A percentile compares a stretch with the other conserved stretches of the same genome.
phyloP scores from a whole-genome alignment of 768 basidiomycete genomes.

The Lentinus brumalis region DNA sequence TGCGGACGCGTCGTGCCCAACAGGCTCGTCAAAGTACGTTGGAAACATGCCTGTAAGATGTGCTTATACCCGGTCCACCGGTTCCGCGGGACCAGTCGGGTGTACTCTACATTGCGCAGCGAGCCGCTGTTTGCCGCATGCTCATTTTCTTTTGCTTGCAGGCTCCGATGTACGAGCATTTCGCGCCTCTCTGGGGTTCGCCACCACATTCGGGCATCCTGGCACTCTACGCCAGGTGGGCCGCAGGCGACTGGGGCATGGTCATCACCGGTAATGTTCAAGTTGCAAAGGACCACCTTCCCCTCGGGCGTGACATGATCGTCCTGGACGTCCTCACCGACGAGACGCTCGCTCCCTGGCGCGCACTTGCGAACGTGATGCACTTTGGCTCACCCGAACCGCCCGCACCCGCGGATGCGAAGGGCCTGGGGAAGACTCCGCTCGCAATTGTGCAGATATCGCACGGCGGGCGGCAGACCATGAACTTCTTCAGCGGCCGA shows the following conservation, averaged over 20 bases:
- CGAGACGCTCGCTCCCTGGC: slow-evolving; percentile 52
- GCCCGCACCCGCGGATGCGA: background rate
- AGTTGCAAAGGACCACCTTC: slow-evolving; percentile 61
- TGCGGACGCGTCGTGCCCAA: slow-evolving; percentile 37
- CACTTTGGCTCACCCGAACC: slow-evolving; percentile 35
- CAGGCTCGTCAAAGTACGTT: slow-evolving; percentile 48
- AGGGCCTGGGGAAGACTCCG: slow-evolving; percentile 21
- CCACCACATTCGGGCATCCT: slow-evolving; percentile 68
- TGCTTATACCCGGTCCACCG: background rate
- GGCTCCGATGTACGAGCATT: slow-evolving; percentile 91
- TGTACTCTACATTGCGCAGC: background rate
- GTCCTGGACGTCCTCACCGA: slow-evolving; percentile 49
- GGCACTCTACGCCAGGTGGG: slow-evolving; percentile 75
- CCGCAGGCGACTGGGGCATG: slow-evolving; percentile 81
- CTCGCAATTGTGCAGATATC: slow-evolving; percentile 82
- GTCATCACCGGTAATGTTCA: slow-evolving; percentile 86
- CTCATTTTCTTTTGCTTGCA: slow-evolving; percentile 33
- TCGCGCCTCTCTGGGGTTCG: slow-evolving; percentile 66
- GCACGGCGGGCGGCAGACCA: slow-evolving; percentile 83
- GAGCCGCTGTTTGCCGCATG: background rate
- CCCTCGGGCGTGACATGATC: slow-evolving; percentile 73
- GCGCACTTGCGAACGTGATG: slow-evolving; percentile 50
- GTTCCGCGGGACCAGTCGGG: too few relatives aligned
- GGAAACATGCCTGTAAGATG: background rate
- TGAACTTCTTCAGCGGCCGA: slow-evolving; percentile 73